Evolutionary conservation across 257 asterid species (phyloP), one percentile per base, ranked within the genome.

Genomic region (Solanum bulbocastanum): DNA sequence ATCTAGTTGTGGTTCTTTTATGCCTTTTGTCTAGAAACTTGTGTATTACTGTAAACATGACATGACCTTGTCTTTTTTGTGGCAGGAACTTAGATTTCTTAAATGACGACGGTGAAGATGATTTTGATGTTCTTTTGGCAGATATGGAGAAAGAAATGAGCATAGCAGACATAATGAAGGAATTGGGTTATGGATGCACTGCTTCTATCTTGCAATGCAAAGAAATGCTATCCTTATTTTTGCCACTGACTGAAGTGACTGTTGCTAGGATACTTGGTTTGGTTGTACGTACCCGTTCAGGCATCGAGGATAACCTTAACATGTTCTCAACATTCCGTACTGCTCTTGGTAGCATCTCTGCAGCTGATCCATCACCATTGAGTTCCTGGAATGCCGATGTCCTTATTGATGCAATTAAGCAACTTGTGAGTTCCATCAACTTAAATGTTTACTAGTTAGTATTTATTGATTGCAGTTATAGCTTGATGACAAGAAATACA

Each of bases 111-210:
- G 91, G 89, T 37, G 95, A 92, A 90, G 98, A 94, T 89, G 98
- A 97, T 93, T 95, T 97, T 90, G 98, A 96, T 91, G 93, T 92
- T 89, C 90, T 97, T 89, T 92, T 97, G 90, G 98, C 95, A 36
- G 99, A 97, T 88, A 94, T 96, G 99, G 98, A 96, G 94, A 95
- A 93, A 91, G 99, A 94, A 93, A 94, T 94, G 93, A 93, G 96
- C 93, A 94, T 97, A 94, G 95, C 98, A 71, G 99, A 94, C 85
- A 92, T 94, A 86, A 93, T 97, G 96, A 93, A 93, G 88, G 99
- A 97, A 90, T 90, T 97, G 88, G 99, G 99, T 88, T 96, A 94
- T 91, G 98, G 98, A 68, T 96, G 99, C 97, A 96, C 98, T 30
- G 92, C 84, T 39, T 92, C 89, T 90, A 92, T 90, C 58, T 84